Evolutionary conservation across 2,329 filamentous ascomycete species (phyloP).

Genomic region (Penicillium sp.): DNA sequence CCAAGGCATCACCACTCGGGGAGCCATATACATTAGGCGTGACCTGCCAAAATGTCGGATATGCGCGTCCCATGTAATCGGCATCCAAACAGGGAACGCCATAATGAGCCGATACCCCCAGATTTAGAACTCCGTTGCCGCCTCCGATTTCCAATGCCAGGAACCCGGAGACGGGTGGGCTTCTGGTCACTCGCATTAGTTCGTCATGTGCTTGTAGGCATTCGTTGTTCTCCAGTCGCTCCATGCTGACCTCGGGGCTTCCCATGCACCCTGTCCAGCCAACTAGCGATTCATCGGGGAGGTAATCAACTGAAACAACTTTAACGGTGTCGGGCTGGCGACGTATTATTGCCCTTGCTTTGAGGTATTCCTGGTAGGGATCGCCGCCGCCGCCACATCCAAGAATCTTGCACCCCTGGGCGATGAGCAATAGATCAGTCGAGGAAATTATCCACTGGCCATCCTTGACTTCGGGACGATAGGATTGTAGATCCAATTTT

Average conservation of each 20-base stretch:
- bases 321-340: constrained; percentile 44
- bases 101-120: constrained; percentile 57
- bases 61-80: constrained; percentile 50
- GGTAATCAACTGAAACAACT: constrained; percentile 53
- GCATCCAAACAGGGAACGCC: constrained; percentile 48
- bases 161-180: constrained; percentile 54
- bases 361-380: constrained; percentile 18
- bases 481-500: constrained; percentile 16
- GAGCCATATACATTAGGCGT: constrained; percentile 45
- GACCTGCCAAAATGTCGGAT: constrained; percentile 49
- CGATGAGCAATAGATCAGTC: constrained; percentile 13
- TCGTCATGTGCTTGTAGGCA: constrained; percentile 45
- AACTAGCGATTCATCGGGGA: constrained; percentile 54
- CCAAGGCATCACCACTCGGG: constrained; percentile 33
- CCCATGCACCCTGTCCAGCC: constrained; percentile 58
- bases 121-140: constrained; percentile 61
- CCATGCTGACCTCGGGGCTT: constrained; percentile 61
- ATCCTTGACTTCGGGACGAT: constrained; percentile 20
- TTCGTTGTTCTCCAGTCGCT: constrained; percentile 61
- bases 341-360: constrained; percentile 12
- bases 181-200: constrained; percentile 54
- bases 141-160: constrained; percentile 69
- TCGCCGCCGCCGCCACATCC: constrained; percentile 14
- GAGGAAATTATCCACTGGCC: constrained; percentile 13
- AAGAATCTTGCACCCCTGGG: constrained; percentile 15